Conservation (phyloP, 331 rosid genomes). For the Malus hybrid region DNA sequence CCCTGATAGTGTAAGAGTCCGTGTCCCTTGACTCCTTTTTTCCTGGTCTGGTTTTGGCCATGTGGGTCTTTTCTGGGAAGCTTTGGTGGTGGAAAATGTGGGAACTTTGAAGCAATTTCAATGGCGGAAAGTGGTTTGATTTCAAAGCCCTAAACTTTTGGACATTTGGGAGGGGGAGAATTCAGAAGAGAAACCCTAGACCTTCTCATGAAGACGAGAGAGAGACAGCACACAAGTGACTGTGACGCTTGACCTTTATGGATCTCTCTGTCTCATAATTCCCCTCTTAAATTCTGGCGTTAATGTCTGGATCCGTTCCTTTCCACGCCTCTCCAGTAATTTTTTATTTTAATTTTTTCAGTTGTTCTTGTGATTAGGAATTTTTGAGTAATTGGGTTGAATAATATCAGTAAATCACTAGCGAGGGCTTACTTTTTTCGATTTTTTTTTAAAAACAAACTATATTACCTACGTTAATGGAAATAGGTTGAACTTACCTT, state of each 20-base stretch:
- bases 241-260: constrained; percentile 31
- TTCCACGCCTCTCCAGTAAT: not conserved
- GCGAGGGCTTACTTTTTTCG: no score
- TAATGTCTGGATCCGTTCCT: not conserved
- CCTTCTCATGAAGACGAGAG: not conserved
- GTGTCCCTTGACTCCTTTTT: constrained; percentile 37
- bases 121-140: constrained; percentile 4
- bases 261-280: not conserved
- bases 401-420: no score
- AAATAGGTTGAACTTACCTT: no score
- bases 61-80: not conserved
- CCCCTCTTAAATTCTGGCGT: not conserved
- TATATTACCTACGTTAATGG: rapidly evolving
- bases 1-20: constrained; percentile 73
- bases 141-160: constrained; percentile 13
- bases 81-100: not conserved
- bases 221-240: constrained; percentile 7
- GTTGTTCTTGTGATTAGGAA: no score
- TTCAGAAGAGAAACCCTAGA: constrained; percentile 40
- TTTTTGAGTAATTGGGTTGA: no score
- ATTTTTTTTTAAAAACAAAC: no score
- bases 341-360: no score
- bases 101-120: constrained; percentile 5
- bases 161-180: constrained; percentile 9
- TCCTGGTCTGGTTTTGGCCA: constrained; percentile 84